Conservation (phyloP, 352 stramenopile species). For the Phytopythium ostracodes region DNA sequence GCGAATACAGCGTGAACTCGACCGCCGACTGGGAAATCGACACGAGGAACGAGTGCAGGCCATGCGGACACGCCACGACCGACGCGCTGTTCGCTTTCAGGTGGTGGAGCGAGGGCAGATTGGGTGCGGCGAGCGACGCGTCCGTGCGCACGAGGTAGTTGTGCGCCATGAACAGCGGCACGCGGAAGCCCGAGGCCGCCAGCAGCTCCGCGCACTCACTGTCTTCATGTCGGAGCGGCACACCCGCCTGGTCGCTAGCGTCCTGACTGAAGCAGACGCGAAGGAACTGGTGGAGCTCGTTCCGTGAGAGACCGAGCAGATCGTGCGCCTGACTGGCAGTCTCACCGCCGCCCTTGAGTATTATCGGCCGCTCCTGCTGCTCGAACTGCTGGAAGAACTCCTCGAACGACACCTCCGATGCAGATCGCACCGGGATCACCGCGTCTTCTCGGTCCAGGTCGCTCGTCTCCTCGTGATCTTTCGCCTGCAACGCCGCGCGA, state of each 20-base stretch:
- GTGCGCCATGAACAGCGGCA: conserved; percentile 52
- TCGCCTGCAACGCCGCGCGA: conserved; percentile 14
- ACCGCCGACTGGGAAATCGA: conserved; percentile 10
- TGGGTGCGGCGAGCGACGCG: conserved; percentile 17
- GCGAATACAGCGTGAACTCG: conserved; percentile 21
- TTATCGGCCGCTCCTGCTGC: conserved; percentile 23
- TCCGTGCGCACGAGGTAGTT: conserved; percentile 70
- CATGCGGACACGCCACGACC: conserved; percentile 45
- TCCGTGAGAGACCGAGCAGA: conserved; percentile 12
- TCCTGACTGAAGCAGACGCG: conserved; percentile 17
- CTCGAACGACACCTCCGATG: conserved; percentile 38
- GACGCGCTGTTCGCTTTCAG: not conserved
- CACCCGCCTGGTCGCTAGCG: not conserved
- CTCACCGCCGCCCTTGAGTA: conserved; percentile 21
- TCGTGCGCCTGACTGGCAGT: conserved; percentile 11
- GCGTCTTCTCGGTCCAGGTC: not conserved
- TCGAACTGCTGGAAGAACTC: conserved; percentile 64
- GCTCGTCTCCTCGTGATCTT: not conserved
- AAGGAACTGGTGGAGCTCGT: conserved; percentile 9
- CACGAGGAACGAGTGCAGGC: conserved; percentile 54
- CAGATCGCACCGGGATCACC: conserved; percentile 14
- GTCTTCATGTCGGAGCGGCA: conserved; percentile 22
- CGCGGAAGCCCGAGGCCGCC: conserved; percentile 27
- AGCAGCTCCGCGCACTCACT: conserved; percentile 30
- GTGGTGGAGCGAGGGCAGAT: conserved; percentile 21